Conservation (phyloP, 1,139 yeast species). For the Debaryomyces sp. region DNA sequence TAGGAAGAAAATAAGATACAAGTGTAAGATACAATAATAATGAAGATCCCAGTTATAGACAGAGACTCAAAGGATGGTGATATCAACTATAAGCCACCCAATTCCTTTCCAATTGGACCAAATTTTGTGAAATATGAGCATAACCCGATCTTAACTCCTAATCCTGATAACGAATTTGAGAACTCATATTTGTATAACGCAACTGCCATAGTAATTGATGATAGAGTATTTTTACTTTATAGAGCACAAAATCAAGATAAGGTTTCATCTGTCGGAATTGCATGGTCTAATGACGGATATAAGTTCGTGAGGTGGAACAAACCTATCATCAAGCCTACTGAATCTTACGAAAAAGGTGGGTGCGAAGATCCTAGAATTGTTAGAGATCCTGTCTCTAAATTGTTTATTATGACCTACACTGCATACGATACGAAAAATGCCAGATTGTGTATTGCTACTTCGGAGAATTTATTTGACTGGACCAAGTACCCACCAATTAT, state of each 20-base stretch:
- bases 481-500: constrained; percentile 42
- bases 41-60: constrained; percentile 36
- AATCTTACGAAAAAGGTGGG: constrained; percentile 45
- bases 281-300: constrained; percentile 46
- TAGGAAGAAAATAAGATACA: not conserved
- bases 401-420: constrained; percentile 46
- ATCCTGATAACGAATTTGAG: constrained; percentile 44
- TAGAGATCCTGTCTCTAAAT: constrained; percentile 37
- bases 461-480: constrained; percentile 44
- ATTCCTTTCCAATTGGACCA: constrained; percentile 47
- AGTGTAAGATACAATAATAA: constrained; percentile 10
- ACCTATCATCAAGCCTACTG: constrained; percentile 42
- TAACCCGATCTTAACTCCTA: constrained; percentile 45
- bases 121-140: constrained; percentile 32
- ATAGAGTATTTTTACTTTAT: constrained; percentile 40
- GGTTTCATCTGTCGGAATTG: constrained; percentile 41
- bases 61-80: constrained; percentile 35
- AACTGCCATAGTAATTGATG: constrained; percentile 46
- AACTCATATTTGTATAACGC: constrained; percentile 47
- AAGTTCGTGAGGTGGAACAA: constrained; percentile 32
- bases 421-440: constrained; percentile 42
- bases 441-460: constrained; percentile 45
- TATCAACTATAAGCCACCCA: constrained; percentile 36
- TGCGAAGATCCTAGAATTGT: constrained; percentile 50
- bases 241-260: constrained; percentile 44